Percentiles rank a stretch among this genome's conserved stretches.
These are phyloP conservation scores for Corrigiola litoralis DNA, from an alignment of 179 eudicot species.

Conservation along the genomic window DNA sequence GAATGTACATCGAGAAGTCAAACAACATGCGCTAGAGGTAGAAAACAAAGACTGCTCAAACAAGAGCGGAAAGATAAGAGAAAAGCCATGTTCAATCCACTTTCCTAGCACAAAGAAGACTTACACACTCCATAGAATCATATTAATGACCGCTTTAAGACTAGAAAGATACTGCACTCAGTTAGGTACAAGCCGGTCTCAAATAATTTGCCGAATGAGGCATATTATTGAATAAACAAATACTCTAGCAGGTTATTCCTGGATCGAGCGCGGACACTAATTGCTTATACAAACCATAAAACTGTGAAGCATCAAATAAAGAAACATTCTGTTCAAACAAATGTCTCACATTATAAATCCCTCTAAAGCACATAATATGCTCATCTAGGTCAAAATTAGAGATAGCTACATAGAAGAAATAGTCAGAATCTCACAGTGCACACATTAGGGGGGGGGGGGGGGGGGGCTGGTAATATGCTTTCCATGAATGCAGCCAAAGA, in stretches of 20 bases:
- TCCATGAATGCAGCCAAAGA: background rate
- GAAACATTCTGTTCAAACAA: background rate
- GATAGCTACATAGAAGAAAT: background rate
- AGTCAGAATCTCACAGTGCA: slow-evolving; percentile 1
- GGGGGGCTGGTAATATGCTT: background rate
- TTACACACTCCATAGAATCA: too few relatives aligned
- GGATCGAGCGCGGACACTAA: background rate
- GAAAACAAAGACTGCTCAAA: background rate
- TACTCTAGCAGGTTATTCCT: background rate
- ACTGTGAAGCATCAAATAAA: too few relatives aligned
- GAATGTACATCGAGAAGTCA: background rate
- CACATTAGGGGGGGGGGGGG: background rate
- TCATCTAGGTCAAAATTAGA: slow-evolving; percentile 1
- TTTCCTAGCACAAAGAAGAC: too few relatives aligned
- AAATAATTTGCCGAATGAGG: background rate
- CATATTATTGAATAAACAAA: background rate
- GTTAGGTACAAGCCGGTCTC: background rate
- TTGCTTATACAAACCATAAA: background rate
- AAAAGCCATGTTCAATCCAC: too few relatives aligned
- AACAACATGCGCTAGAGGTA: background rate
- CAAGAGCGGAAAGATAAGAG: too few relatives aligned
- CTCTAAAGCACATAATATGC: background rate
- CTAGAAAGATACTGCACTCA: too few relatives aligned
- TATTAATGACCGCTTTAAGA: too few relatives aligned
- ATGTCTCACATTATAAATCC: background rate